Conservation (phyloP, 495 filamentous ascomycete genomes). For the Aspergillus coremiiformis region DNA sequence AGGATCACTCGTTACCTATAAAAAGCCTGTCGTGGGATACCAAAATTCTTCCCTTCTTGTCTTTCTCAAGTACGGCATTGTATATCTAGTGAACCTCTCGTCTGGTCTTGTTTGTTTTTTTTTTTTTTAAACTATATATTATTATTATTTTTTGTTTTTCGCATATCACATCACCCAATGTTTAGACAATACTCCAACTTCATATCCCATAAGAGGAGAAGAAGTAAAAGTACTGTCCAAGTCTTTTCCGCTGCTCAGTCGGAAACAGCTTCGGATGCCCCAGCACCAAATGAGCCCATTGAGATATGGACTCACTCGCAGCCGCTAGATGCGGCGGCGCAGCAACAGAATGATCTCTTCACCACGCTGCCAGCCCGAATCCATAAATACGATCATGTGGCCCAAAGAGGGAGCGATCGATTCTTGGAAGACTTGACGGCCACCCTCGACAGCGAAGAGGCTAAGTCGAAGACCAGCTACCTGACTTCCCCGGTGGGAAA, state of each 20-base stretch:
- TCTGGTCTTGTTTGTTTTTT: not conserved
- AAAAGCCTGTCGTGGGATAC: not conserved
- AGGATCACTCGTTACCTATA: not conserved
- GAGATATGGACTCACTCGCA: constrained; percentile 9
- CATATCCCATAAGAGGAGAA: constrained; percentile 10
- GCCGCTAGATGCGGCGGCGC: not conserved
- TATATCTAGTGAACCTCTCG: not conserved
- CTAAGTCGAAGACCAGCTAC: constrained; percentile 3
- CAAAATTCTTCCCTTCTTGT: not conserved
- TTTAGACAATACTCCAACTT: constrained; percentile 10
- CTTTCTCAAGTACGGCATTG: not conserved
- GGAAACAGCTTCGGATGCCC: constrained; percentile 1
- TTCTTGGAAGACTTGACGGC: constrained; percentile 8
- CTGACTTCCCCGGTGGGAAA: constrained; percentile 9
- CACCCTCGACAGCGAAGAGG: constrained; percentile 2
- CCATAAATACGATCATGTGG: constrained; percentile 13
- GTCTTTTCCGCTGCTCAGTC: constrained; percentile 5
- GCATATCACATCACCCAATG: not conserved
- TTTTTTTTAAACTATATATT: too few relatives aligned
- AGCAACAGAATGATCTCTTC: constrained; percentile 5
- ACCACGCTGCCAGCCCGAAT: constrained; percentile 7
- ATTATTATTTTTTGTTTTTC: too few relatives aligned
- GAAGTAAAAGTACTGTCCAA: constrained; percentile 5
- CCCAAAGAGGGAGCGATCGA: constrained; percentile 8
- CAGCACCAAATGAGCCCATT: constrained; percentile 2